Base-by-base conservation (phyloP, 148 eudicot genomes). In the Persicaria tinctoria region DNA sequence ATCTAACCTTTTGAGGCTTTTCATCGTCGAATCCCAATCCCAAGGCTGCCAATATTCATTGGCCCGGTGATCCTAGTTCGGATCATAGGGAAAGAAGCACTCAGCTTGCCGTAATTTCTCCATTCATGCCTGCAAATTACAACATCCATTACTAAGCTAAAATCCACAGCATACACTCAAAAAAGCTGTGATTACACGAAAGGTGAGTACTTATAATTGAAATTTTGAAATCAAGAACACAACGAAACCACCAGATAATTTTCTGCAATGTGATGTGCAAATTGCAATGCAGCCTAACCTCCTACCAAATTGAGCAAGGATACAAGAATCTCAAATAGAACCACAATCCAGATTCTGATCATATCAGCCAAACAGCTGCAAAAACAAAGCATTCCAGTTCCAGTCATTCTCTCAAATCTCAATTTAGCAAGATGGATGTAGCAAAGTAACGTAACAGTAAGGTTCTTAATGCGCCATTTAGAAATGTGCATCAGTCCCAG, bases 71-170 rank as follows among this genome's bases (percentile, higher is more conserved):
- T 62, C 87, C 92, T 73, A 78, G 81, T 70, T 88, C 88, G 14
- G 83, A 83, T 92, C 97, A 91, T 72, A 91, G 81, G 77, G 92
- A 90, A 74, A 91, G 90, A 73, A 91, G 88, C 82, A 89, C 76
- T 84, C 86, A 88, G 62, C 72, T 71, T 7, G 93, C 74, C 5
- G 89, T 89, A 59, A 89, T 75, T 80, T 89, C 94, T 72, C 88
- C 89, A 70, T 74, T 75, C 73, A 78, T 83, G 63, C 90, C 97
- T 91, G 82, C 72, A 78, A 77, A 59, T 64, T 63, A 62, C 66
- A 47, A 41, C 17, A 3, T 13, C 48, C 70, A 44, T 66, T 66
- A 41, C 5, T 66, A 38, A 46, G 8, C 16, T 44, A 66, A 66
- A 32, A 23, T 57, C 16, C 16, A 57, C 63, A 7, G 16, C 63